A percentile compares a stretch with the other conserved stretches of the same genome.
Evolutionary conservation across 75 land plant species (phyloP).

Genomic region (Larix kaempferi): DNA sequence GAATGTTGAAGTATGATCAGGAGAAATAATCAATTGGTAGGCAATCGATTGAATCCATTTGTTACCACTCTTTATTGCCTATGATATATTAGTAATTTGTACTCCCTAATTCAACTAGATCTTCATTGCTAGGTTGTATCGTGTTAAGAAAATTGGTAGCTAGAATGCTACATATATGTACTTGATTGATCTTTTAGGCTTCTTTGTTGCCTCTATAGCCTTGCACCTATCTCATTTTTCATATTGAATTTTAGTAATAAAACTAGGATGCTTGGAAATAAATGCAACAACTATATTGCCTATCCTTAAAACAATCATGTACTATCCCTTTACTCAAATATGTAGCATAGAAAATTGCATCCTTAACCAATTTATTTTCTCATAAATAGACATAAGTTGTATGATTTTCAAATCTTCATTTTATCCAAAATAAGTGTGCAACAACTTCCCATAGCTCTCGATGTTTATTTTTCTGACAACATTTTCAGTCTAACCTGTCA

Average conservation of each 20-base stretch:
- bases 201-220: neutral
- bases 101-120: neutral
- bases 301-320: neutral
- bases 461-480: too few species aligned
- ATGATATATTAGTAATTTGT: too few species aligned
- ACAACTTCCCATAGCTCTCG: too few species aligned
- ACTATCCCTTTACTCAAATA: neutral
- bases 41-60: neutral
- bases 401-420: neutral
- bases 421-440: too few species aligned
- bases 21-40: neutral
- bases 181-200: neutral
- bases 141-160: neutral
- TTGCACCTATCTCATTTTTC: neutral
- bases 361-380: neutral
- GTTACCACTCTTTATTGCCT: too few species aligned
- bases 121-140: neutral
- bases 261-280: neutral
- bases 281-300: neutral
- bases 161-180: neutral
- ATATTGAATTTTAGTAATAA: neutral
- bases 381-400: neutral
- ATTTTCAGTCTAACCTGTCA: too few species aligned
- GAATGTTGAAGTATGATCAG: neutral
- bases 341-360: too few species aligned